A percentile compares a stretch with the other conserved stretches of the same genome.
phyloP scores from a whole-genome alignment of 768 basidiomycete species.

The Polyporus arcularius region DNA sequence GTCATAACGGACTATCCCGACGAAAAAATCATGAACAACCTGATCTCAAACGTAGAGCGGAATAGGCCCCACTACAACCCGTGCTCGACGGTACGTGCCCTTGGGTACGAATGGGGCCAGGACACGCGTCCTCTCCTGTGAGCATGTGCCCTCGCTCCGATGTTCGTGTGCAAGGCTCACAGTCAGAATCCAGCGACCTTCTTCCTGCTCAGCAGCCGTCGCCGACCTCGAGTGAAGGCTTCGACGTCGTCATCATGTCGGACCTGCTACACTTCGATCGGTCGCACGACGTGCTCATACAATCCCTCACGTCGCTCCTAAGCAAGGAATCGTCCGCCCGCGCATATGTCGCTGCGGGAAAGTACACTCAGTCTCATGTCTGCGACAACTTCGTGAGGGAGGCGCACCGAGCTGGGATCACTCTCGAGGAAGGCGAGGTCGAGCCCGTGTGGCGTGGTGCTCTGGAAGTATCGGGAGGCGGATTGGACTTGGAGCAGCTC shows the following conservation, averaged over 20 bases:
- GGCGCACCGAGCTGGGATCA: conserved; percentile 41
- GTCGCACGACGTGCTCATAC: conserved; percentile 58
- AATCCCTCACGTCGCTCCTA: conserved; percentile 53
- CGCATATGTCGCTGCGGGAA: conserved; percentile 64
- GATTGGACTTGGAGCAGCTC: conserved; percentile 49
- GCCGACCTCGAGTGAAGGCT: conserved; percentile 29
- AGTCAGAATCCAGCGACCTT: background rate
- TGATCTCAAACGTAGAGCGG: conserved; percentile 52
- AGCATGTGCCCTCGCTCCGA: conserved; percentile 23
- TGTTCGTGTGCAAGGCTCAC: background rate
- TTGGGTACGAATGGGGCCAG: conserved; percentile 68
- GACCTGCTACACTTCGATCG: conserved; percentile 71
- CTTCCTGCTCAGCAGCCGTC: background rate
- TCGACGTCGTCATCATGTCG: conserved; percentile 65
- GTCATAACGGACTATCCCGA: conserved; percentile 75
- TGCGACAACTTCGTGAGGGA: conserved; percentile 55
- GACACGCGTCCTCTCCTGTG: conserved; percentile 51
- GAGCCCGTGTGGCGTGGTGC: conserved; percentile 50
- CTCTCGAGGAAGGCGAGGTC: conserved; percentile 46
- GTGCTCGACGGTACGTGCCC: conserved; percentile 44
- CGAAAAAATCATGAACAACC: conserved; percentile 55
- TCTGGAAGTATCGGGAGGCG: conserved; percentile 40
- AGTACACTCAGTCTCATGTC: conserved; percentile 54
- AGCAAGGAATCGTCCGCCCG: conserved; percentile 40
- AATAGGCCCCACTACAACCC: conserved; percentile 42